Evolutionary conservation across 1,139 yeast genomes (phyloP), one percentile per base, ranked within the genome.

Genomic region (Lodderomyces pseudojiufengensis): DNA sequence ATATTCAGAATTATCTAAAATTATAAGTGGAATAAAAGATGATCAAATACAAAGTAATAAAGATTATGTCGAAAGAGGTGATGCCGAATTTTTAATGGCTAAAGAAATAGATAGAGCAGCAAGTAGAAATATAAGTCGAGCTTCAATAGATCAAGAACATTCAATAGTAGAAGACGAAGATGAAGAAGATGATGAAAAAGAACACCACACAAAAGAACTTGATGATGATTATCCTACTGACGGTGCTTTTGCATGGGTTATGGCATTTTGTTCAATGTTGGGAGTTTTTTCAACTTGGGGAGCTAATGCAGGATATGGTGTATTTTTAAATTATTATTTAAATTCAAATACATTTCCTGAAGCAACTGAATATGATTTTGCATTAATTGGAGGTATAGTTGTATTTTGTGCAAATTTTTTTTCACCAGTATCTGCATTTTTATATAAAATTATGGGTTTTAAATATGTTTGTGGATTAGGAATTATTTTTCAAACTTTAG

Each of bases 191-290:
- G 16, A 28, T 15, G 35, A 28, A 23, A 44, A 37, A 3, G 43
- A 36, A 12, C n/a, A n/a, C n/a, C n/a, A n/a, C n/a, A n/a, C n/a
- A n/a, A n/a, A n/a, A n/a, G n/a, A n/a, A n/a, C n/a, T n/a, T n/a
- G 44, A 39, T 9, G 45, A 42, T 9, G 56, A 50, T 9, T 67
- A 62, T 31, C 60, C 65, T 27, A 83, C 82, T 2, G 92, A 83
- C 57, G 76, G 78, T 18, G 85, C 85, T 1, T 73, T 73, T 44
- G 87, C 86, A 1, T 84, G 92, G 88, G 73, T 80, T 6, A 70
- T 80, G 37, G 77, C 80, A 0, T 37, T 72, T 2, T 73, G 83
- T 45, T 75, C 75, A 1, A 64, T 76, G 54, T 49, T 72, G 32
- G 53, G 65, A 18, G 53, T 59, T 21, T 65, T 79, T 32, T 70